These are phyloP conservation scores for Boehmeria nivea DNA, from an alignment of 306 rosid species.

Conservation along the genomic window DNA sequence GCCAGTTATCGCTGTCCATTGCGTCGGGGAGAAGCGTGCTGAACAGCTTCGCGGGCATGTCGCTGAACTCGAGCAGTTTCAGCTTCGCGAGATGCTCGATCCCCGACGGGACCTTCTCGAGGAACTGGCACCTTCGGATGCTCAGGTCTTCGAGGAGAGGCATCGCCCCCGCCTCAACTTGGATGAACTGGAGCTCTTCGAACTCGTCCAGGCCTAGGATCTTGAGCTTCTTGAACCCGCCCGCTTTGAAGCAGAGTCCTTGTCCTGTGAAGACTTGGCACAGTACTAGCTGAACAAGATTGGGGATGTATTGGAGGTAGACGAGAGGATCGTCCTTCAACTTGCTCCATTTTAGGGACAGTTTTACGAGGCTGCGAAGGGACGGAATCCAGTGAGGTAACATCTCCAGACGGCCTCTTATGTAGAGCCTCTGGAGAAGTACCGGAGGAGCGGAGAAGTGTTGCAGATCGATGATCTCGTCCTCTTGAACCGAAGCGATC, in stretches of 20 bases:
- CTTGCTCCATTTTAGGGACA: constrained; percentile 31
- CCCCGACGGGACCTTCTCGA: constrained; percentile 28
- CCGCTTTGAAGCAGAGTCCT: constrained; percentile 18
- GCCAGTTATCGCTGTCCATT: constrained; percentile 8
- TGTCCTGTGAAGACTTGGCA: constrained; percentile 20
- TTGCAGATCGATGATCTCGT: constrained; percentile 29
- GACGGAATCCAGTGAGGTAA: constrained; percentile 39
- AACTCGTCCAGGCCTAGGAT: constrained; percentile 21
- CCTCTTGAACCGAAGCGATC: constrained; percentile 21
- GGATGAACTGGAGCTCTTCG: constrained; percentile 18
- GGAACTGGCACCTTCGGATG: constrained; percentile 19
- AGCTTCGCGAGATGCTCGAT: constrained; percentile 23
- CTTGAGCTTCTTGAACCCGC: constrained; percentile 29
- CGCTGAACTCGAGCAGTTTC: constrained; percentile 26
- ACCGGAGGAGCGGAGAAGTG: constrained; percentile 33
- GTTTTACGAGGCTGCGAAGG: constrained; percentile 25
- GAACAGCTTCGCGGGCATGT: constrained; percentile 26
- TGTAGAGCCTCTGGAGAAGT: constrained; percentile 28
- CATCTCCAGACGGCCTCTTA: constrained; percentile 33
- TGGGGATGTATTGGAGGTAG: constrained; percentile 25
- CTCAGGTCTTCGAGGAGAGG: constrained; percentile 20
- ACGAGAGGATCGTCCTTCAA: constrained; percentile 35
- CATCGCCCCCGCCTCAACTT: constrained; percentile 25
- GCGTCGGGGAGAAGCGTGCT: constrained; percentile 19
- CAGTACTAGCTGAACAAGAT: constrained; percentile 28